Evolutionary conservation across 2,329 filamentous ascomycete species (phyloP).

Genomic region (Harringtonia lauricola): DNA sequence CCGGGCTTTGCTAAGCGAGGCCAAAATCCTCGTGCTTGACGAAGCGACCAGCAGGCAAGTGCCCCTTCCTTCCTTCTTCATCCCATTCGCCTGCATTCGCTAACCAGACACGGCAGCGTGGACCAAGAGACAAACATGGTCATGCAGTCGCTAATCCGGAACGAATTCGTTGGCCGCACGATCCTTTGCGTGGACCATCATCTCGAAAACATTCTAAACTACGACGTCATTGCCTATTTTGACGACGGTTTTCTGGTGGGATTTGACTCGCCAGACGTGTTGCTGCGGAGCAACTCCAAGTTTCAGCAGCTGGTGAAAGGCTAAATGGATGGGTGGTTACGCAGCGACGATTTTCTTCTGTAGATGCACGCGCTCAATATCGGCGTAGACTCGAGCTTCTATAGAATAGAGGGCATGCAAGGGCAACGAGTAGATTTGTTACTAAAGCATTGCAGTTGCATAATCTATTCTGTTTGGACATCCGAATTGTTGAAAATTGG

Average conservation of each 20-base stretch:
- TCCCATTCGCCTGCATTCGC: background rate
- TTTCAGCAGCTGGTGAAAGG: background rate
- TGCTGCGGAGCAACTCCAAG: background rate
- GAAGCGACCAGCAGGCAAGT: slow-evolving; percentile 26
- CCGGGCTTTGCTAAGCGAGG: slow-evolving; percentile 28
- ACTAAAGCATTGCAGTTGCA: no score
- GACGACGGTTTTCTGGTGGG: slow-evolving; percentile 12
- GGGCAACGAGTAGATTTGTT: no score
- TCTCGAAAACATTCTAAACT: slow-evolving; percentile 30
- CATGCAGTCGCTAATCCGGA: slow-evolving; percentile 42
- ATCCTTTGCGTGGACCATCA: slow-evolving; percentile 28
- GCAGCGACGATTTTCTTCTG: background rate
- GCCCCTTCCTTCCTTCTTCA: background rate
- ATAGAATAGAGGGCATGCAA: no score
- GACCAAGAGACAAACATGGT: slow-evolving; percentile 44
- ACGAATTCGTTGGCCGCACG: slow-evolving; percentile 41
- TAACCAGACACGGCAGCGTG: slow-evolving; percentile 25
- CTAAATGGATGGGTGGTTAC: background rate
- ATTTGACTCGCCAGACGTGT: background rate
- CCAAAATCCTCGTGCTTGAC: slow-evolving; percentile 31
- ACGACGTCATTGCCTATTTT: background rate
- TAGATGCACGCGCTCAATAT: background rate
- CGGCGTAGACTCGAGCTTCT: no score
- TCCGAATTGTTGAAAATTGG: no score
- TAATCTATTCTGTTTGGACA: no score